Percentiles rank a stretch among this genome's conserved stretches.
Evolutionary conservation across 345 rosid genomes (phyloP).

Genomic region (Mallotus nudiflorus): DNA sequence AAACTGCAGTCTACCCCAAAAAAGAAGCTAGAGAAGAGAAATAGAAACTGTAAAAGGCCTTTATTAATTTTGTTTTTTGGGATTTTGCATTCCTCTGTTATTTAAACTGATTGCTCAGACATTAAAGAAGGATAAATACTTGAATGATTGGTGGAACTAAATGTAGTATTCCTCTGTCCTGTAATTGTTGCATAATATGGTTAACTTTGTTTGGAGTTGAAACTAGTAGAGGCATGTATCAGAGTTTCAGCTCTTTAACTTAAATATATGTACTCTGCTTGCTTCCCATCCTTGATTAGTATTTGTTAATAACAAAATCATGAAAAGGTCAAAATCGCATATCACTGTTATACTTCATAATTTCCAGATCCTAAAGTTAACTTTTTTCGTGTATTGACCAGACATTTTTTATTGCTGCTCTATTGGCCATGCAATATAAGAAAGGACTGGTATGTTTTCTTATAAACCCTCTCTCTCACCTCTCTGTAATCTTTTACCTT

Average conservation of each 20-base stretch:
- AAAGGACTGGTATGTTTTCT: conserved; percentile 79
- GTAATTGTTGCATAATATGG: background rate
- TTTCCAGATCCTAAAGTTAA: conserved; percentile 28
- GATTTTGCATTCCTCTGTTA: background rate
- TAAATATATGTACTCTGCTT: background rate
- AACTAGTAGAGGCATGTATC: background rate
- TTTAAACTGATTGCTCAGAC: background rate
- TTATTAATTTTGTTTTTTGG: too few relatives aligned
- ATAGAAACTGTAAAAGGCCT: background rate
- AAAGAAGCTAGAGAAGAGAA: background rate
- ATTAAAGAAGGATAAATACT: background rate
- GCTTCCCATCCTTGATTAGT: background rate
- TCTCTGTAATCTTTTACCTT: conserved; percentile 13
- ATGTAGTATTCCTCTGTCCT: too few relatives aligned
- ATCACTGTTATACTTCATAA: background rate
- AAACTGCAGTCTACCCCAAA: background rate
- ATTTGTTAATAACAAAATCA: background rate
- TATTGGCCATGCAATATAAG: conserved; percentile 96
- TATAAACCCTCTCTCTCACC: conserved; percentile 18
- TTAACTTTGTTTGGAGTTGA: background rate
- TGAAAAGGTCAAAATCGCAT: background rate
- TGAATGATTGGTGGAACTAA: conserved; percentile 4
- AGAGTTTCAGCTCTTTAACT: background rate
- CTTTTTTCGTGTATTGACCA: conserved; percentile 32
- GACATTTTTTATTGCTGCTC: conserved; percentile 98